A percentile compares a stretch with the other conserved stretches of the same genome.
Conservation (phyloP, 2,329 filamentous ascomycete genomes). For the Epichloe aotearoae region DNA sequence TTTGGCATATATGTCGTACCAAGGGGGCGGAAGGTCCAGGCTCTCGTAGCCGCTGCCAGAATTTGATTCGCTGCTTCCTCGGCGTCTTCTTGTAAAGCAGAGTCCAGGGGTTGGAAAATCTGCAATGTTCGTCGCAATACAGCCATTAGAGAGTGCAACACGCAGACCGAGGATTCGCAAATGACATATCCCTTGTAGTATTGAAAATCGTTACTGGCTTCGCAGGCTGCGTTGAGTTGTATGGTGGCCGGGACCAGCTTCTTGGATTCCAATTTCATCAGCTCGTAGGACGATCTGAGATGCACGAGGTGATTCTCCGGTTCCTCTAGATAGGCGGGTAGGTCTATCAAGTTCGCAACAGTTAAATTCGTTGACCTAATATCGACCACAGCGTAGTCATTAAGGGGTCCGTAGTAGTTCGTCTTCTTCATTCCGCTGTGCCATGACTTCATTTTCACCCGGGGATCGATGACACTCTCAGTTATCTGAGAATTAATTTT, state of each 20-base stretch:
- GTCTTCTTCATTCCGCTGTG: constrained; percentile 1
- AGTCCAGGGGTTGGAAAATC: constrained; percentile 1
- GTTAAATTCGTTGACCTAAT: constrained; percentile 5
- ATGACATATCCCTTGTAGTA: constrained; percentile 6
- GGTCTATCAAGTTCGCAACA: constrained; percentile 3
- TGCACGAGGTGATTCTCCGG: constrained; percentile 4
- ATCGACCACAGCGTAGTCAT: constrained; percentile 6
- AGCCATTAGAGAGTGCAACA: constrained; percentile 4
- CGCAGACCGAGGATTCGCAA: constrained; percentile 5
- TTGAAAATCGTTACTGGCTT: background rate
- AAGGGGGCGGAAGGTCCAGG: constrained; percentile 5
- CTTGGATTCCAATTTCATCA: constrained; percentile 3
- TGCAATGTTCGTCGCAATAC: constrained; percentile 3
- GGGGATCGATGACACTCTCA: constrained; percentile 4
- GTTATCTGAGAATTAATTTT: constrained; percentile 1
- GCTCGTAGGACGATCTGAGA: constrained; percentile 1
- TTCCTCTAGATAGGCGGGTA: constrained; percentile 2
- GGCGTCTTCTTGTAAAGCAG: background rate
- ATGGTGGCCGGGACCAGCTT: constrained; percentile 1
- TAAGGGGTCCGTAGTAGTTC: constrained; percentile 3
- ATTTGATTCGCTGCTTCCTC: background rate
- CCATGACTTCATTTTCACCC: constrained; percentile 1
- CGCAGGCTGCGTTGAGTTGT: constrained; percentile 1
- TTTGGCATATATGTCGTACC: constrained; percentile 4
- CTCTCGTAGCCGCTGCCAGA: constrained; percentile 2